Conservation (phyloP, 2,329 filamentous ascomycete species). For the Exophiala viscosa region DNA sequence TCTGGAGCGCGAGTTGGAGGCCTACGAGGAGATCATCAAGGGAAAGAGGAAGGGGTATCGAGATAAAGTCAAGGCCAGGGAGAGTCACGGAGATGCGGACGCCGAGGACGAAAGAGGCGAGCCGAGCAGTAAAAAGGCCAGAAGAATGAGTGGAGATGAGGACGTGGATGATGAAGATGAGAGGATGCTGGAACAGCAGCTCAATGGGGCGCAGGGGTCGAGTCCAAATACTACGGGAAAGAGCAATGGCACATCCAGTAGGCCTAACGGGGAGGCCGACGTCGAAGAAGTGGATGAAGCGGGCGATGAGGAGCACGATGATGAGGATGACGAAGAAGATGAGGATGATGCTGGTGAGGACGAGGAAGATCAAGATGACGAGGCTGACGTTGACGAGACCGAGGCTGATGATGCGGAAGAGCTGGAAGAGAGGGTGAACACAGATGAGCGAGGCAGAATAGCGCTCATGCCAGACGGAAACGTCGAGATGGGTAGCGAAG, state of each 20-base stretch:
- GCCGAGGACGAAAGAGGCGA: constrained; percentile 44
- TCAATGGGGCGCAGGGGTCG: constrained; percentile 27
- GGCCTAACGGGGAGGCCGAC: constrained; percentile 25
- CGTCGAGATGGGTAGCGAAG: constrained; percentile 26
- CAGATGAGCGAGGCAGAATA: neutral
- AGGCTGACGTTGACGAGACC: constrained; percentile 32
- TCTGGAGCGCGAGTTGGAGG: constrained; percentile 57
- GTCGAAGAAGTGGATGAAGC: constrained; percentile 31
- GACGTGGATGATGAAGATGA: constrained; percentile 15
- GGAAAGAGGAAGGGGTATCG: constrained; percentile 37
- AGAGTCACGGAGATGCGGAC: constrained; percentile 52
- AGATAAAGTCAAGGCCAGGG: constrained; percentile 38
- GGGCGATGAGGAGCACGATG: constrained; percentile 23
- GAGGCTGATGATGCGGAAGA: constrained; percentile 1
- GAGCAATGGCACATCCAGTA: constrained; percentile 21
- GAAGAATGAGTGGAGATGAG: constrained; percentile 11
- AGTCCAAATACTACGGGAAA: constrained; percentile 11
- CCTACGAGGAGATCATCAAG: constrained; percentile 38
- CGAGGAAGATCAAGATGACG: constrained; percentile 30
- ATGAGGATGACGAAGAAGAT: constrained; percentile 22
- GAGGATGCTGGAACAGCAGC: constrained; percentile 28
- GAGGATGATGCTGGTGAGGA: constrained; percentile 26
- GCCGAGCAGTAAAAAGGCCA: constrained; percentile 22
- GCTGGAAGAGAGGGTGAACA: neutral
- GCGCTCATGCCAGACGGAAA: constrained; percentile 24